Conservation (phyloP, 2,329 filamentous ascomycete genomes). For the Dryadomyces quercivorus region DNA sequence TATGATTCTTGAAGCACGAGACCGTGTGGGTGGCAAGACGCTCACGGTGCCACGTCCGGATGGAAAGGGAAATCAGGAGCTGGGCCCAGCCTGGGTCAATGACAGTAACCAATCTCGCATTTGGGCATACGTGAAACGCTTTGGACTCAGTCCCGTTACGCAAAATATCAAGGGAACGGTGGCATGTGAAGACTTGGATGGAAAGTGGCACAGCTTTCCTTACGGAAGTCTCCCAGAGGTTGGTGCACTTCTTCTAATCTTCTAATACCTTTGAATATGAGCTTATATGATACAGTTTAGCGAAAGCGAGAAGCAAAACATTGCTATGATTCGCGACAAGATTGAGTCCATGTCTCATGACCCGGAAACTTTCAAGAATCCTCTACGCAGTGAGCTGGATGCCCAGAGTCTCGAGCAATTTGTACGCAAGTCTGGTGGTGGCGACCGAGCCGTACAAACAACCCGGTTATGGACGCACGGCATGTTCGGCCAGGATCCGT, state of each 20-base stretch:
- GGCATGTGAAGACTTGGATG: not conserved
- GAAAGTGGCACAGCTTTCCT: not conserved
- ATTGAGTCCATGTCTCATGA: not conserved
- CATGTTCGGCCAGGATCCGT: not conserved
- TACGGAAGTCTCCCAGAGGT: not conserved
- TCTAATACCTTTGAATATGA: too few relatives aligned
- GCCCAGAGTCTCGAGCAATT: not conserved
- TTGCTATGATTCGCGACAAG: not conserved
- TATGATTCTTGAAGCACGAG: not conserved
- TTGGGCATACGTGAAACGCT: not conserved
- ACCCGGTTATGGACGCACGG: not conserved
- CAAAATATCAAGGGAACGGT: not conserved
- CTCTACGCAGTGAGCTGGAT: not conserved
- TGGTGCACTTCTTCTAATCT: not conserved
- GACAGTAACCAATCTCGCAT: constrained; percentile 8
- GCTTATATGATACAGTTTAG: not conserved
- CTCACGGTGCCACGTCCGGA: not conserved
- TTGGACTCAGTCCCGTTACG: not conserved
- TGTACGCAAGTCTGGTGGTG: not conserved
- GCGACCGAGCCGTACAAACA: not conserved
- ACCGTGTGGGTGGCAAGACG: constrained; percentile 3
- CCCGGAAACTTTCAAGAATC: not conserved
- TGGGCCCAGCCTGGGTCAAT: constrained; percentile 10
- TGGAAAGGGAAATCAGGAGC: not conserved
- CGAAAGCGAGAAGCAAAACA: not conserved